Conservation (phyloP, 306 rosid genomes). For the Malus sieversii region DNA sequence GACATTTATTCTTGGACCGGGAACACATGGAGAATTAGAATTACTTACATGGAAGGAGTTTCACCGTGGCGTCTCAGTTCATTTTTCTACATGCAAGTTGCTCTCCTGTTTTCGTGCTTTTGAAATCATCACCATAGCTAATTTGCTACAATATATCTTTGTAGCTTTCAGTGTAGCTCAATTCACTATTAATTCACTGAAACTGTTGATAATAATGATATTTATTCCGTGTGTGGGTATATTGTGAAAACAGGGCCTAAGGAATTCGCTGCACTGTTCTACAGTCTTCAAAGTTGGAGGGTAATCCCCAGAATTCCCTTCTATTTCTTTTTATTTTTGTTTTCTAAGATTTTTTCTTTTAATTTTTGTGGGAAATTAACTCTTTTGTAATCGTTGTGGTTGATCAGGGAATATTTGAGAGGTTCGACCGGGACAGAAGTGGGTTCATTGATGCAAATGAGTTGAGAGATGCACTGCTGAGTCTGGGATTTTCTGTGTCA, state of each 20-base stretch:
- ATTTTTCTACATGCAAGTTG: too few species aligned
- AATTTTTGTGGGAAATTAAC: too few species aligned
- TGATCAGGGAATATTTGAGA: constrained; percentile 68
- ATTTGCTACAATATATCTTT: background rate
- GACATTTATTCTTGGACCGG: too few species aligned
- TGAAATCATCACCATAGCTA: background rate
- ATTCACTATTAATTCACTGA: background rate
- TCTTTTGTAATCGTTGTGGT: background rate
- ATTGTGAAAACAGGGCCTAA: constrained; percentile 64
- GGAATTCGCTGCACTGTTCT: constrained; percentile 77
- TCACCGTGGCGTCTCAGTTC: too few species aligned
- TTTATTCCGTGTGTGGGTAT: background rate
- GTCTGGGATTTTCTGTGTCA: constrained; percentile 76
- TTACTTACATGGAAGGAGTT: too few species aligned
- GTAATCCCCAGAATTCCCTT: constrained; percentile 21
- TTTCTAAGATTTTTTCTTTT: too few species aligned
- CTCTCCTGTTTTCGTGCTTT: too few species aligned
- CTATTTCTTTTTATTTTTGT: fast-evolving
- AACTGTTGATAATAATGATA: background rate
- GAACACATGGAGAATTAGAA: too few species aligned
- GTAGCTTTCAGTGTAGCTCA: background rate
- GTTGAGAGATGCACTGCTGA: constrained; percentile 80
- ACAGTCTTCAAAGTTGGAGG: constrained; percentile 96
- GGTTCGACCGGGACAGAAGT: constrained; percentile 82
- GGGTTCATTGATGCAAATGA: constrained; percentile 72